A percentile compares a stretch with the other conserved stretches of the same genome.
Conservation (phyloP, 129 eudicot species). For the Flaveria bidentis region DNA sequence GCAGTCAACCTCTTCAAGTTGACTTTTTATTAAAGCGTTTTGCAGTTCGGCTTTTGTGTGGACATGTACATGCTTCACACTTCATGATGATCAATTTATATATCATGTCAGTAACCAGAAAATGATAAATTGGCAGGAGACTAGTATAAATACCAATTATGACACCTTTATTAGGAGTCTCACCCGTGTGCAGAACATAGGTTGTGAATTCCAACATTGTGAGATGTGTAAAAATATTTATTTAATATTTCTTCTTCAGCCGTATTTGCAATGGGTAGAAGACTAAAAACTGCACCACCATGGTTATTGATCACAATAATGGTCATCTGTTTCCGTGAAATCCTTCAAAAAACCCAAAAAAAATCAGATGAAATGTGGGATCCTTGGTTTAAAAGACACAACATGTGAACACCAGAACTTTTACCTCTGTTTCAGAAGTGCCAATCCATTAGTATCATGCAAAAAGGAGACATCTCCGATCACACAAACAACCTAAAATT, state of each 20-base stretch:
- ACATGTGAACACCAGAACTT: not conserved
- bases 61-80: slow-evolving; percentile 78
- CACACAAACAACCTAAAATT: slow-evolving; percentile 70
- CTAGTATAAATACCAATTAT: not conserved
- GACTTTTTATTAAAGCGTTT: slow-evolving; percentile 60
- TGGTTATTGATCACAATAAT: slow-evolving; percentile 81
- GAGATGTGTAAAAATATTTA: slow-evolving; percentile 84
- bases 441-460: slow-evolving; percentile 94
- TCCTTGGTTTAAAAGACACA: not conserved
- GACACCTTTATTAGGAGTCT: slow-evolving; percentile 14
- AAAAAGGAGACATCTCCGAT: slow-evolving; percentile 93
- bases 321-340: slow-evolving; percentile 63
- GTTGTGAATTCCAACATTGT: slow-evolving; percentile 64
- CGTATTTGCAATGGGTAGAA: slow-evolving; percentile 74
- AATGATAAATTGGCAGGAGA: not conserved
- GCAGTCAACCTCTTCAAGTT: slow-evolving; percentile 61
- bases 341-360: slow-evolving; percentile 41
- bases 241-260: slow-evolving; percentile 60
- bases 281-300: slow-evolving; percentile 96
- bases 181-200: slow-evolving; percentile 88
- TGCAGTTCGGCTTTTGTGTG: slow-evolving; percentile 65
- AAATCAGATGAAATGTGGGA: slow-evolving; percentile 15
- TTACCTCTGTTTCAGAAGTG: slow-evolving; percentile 70
- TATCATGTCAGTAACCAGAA: slow-evolving; percentile 14
- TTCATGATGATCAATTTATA: slow-evolving; percentile 28